phyloP scores from a whole-genome alignment of 805 yeast genomes.

The Scheffersomyces lignosus region DNA sequence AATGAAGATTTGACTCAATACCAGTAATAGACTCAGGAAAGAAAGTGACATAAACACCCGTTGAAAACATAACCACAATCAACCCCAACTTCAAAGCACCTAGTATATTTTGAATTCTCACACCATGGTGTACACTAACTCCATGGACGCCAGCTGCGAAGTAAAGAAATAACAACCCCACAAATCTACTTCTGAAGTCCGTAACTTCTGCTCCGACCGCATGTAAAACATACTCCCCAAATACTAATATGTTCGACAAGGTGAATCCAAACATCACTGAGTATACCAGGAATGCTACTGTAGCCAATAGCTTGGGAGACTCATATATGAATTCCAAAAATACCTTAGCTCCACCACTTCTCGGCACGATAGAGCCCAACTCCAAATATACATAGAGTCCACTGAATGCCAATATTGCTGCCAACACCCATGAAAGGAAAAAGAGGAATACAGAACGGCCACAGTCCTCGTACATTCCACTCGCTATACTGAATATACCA shows the following conservation, averaged over 20 bases:
- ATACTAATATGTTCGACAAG: conserved; percentile 55
- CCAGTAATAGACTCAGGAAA: conserved; percentile 47
- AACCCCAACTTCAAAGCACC: conserved; percentile 62
- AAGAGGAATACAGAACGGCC: conserved; percentile 68
- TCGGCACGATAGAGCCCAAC: conserved; percentile 67
- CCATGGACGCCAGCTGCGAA: conserved; percentile 50
- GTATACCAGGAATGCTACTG: conserved; percentile 50
- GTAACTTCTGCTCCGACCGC: conserved; percentile 44
- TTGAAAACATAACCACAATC: conserved; percentile 51
- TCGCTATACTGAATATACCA: conserved; percentile 74
- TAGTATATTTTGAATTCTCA: conserved; percentile 58
- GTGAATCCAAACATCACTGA: conserved; percentile 56
- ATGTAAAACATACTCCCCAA: conserved; percentile 58
- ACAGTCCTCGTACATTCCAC: conserved; percentile 62
- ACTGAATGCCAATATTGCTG: conserved; percentile 62
- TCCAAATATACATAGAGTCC: conserved; percentile 70
- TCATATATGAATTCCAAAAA: conserved; percentile 68
- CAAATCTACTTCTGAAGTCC: conserved; percentile 32
- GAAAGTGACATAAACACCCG: conserved; percentile 58
- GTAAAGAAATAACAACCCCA: conserved; percentile 30
- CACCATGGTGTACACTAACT: conserved; percentile 57
- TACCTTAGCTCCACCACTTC: conserved; percentile 75
- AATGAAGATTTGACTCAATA: conserved; percentile 43
- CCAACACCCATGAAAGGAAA: conserved; percentile 61
- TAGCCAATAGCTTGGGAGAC: conserved; percentile 55